Percentiles rank a stretch among this genome's conserved stretches.
These are phyloP conservation scores for Elsinoe australis DNA, from an alignment of 2,329 filamentous ascomycete genomes.

Conservation along the genomic window DNA sequence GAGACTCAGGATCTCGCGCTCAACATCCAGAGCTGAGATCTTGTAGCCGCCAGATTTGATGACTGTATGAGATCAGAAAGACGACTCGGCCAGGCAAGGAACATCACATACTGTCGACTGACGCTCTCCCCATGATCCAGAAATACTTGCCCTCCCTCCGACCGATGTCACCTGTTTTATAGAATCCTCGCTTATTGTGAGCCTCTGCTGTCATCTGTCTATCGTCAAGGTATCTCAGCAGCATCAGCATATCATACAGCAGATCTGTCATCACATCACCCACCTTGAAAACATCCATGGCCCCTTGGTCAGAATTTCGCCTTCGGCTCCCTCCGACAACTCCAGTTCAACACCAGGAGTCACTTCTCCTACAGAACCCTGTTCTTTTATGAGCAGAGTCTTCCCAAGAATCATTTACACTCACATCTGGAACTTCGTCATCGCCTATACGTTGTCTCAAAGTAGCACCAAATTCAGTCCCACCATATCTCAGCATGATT, in stretches of 20 bases:
- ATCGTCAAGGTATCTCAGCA: conserved; percentile 25
- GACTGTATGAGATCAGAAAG: conserved; percentile 23
- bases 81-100: too few relatives aligned
- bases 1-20: conserved; percentile 45
- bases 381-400: conserved; percentile 13
- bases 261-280: background rate
- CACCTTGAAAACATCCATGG: conserved; percentile 30
- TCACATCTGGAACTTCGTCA: conserved; percentile 33
- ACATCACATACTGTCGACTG: conserved; percentile 34
- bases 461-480: conserved; percentile 45
- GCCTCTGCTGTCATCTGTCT: conserved; percentile 26
- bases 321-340: conserved; percentile 40
- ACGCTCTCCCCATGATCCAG: conserved; percentile 47
- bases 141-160: conserved; percentile 40
- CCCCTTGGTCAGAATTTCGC: conserved; percentile 39
- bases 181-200: conserved; percentile 28
- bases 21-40: conserved; percentile 48
- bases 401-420: conserved; percentile 20
- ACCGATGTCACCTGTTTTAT: conserved; percentile 31
- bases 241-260: background rate
- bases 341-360: conserved; percentile 42
- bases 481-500: conserved; percentile 44
- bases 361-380: conserved; percentile 40
- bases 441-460: conserved; percentile 39
- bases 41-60: conserved; percentile 52